Evolutionary conservation across 2,329 filamentous ascomycete genomes (phyloP), one percentile per base, ranked within the genome.

Genomic region (Exutisphaerella laricina): DNA sequence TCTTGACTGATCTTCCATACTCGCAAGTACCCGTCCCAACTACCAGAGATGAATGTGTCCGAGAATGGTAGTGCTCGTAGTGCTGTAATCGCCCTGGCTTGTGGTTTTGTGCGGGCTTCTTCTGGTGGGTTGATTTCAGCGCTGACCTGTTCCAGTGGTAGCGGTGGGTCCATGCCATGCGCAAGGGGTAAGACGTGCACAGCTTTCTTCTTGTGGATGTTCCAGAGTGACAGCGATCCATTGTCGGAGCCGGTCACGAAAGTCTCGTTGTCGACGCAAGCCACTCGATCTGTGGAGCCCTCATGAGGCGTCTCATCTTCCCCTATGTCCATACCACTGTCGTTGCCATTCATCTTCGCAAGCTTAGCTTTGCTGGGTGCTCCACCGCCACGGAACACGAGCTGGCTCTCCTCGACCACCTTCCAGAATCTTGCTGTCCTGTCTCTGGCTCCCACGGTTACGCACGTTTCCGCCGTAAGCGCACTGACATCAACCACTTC

Each of bases 171-270:
- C 39, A 94, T 70, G 22, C 92, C 92, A 65, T 98, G 92, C 3
- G 90, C 88, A 21, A 86, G 73, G 2, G 83, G 77, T 32, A 92
- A 69, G 3, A 86, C 85, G 66, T 82, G 85, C 7, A 98, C 73
- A 1, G 92, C 84, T 67, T 97, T 97, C 76, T 98, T 98, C 71
- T 94, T 95, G 62, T 89, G 78, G 16, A 88, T 74, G 48, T 82
- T 88, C 90, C 90, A 97, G 9, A 97, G 76, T 1, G 82, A 83
- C 39, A 98, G 72, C 4, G 83, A 78, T 40, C 92, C 92, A 56
- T 92, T 95, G 67, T 98, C 90, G 45, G 85, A 86, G 16, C 90
- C 92, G 0, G 92, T 98, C 48, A 98, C 82, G 61, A 97, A 98
- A 16, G 82, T 84, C 60, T 83, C 83, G 58, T 84, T 88, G 66